Evolutionary conservation across 441 rosid species (phyloP).

Genomic region (Theobroma grandiflorum): DNA sequence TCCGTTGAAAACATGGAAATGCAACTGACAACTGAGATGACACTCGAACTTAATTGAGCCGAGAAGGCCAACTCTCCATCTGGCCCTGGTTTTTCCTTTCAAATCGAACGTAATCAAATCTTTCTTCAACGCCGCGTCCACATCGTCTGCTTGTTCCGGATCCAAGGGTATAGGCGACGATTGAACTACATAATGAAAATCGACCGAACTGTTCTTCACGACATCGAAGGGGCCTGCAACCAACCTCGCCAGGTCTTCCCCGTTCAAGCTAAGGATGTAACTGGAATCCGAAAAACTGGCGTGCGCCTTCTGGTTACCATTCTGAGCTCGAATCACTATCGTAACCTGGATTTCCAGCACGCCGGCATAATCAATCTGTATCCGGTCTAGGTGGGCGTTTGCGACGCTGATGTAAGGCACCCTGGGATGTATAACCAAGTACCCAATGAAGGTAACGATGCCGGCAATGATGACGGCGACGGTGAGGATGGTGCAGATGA

Average conservation of each 20-base stretch:
- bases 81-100: constrained; percentile 63
- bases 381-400: constrained; percentile 56
- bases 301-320: constrained; percentile 73
- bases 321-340: constrained; percentile 58
- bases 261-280: constrained; percentile 55
- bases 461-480: constrained; percentile 68
- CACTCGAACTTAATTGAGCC: constrained; percentile 67
- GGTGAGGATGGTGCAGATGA: constrained; percentile 66
- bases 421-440: constrained; percentile 76
- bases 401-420: constrained; percentile 71
- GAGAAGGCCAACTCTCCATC: constrained; percentile 74
- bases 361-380: constrained; percentile 50
- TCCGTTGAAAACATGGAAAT: constrained; percentile 58
- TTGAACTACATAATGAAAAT: constrained; percentile 54
- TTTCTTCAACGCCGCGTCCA: constrained; percentile 48
- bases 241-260: constrained; percentile 53
- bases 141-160: constrained; percentile 44
- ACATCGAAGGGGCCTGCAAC: constrained; percentile 59
- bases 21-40: constrained; percentile 64
- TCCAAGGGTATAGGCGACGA: constrained; percentile 70
- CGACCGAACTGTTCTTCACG: constrained; percentile 47
- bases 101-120: constrained; percentile 65
- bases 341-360: constrained; percentile 62
- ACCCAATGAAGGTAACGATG: constrained; percentile 63
- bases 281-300: constrained; percentile 54